These are phyloP conservation scores for Lipomyces mesembrius DNA, from an alignment of 805 yeast genomes.

Conservation along the genomic window DNA sequence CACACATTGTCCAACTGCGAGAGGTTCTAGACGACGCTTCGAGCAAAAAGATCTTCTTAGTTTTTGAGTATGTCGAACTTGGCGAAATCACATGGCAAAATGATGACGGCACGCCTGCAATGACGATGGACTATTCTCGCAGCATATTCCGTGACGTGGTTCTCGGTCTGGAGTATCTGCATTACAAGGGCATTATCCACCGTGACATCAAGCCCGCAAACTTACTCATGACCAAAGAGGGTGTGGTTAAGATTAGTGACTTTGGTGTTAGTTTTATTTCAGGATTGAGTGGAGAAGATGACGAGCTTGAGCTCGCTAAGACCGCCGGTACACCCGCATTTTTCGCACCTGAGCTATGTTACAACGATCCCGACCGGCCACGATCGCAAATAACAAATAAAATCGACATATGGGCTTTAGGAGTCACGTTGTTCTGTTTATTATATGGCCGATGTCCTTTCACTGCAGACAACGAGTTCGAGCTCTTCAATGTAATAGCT, in stretches of 20 bases:
- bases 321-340: conserved; percentile 99
- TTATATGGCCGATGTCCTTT: conserved; percentile 89
- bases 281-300: conserved; percentile 38
- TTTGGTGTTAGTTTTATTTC: conserved; percentile 90
- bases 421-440: conserved; percentile 86
- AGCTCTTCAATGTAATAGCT: conserved; percentile 80
- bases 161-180: conserved; percentile 86
- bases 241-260: conserved; percentile 88
- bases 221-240: conserved; percentile 68
- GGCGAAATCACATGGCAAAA: conserved; percentile 90
- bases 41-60: conserved; percentile 84
- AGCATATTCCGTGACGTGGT: conserved; percentile 80
- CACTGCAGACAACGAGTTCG: conserved; percentile 83
- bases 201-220: conserved; percentile 97
- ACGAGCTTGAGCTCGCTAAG: conserved; percentile 83
- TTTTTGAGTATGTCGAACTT: conserved; percentile 83
- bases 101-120: conserved; percentile 59
- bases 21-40: conserved; percentile 87
- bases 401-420: conserved; percentile 97
- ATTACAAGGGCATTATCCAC: conserved; percentile 87
- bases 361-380: conserved; percentile 52
- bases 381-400: conserved; percentile 69
- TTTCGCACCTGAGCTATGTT: conserved; percentile 90
- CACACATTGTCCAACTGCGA: conserved; percentile 83
- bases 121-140: conserved; percentile 69